A percentile compares a stretch with the other conserved stretches of the same genome.
Evolutionary conservation across 345 rosid genomes (phyloP).

Genomic region (Euclidium syriacum): DNA sequence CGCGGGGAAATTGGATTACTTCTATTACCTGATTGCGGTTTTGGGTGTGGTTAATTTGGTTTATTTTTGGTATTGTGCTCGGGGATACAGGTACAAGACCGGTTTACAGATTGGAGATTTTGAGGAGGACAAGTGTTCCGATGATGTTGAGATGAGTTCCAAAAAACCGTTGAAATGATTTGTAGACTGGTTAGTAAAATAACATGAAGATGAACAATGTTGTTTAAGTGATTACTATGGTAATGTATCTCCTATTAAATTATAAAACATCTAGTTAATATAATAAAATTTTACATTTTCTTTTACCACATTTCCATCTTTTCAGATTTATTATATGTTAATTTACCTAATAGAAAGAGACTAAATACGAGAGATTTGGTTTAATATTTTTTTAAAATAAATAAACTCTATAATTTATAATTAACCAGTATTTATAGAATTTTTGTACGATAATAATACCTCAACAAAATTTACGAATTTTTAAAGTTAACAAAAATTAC

Average conservation of each 20-base stretch:
- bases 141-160: conserved; percentile 32
- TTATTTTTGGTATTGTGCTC: conserved; percentile 62
- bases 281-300: neutral
- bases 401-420: too few relatives aligned
- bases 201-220: neutral
- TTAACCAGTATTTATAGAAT: too few relatives aligned
- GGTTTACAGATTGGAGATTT: conserved; percentile 42
- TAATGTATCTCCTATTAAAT: conserved; percentile 3
- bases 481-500: too few relatives aligned
- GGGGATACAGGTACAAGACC: conserved; percentile 58
- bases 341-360: too few relatives aligned
- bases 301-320: too few relatives aligned
- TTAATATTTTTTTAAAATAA: too few relatives aligned
- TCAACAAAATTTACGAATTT: too few relatives aligned
- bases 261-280: neutral
- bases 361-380: too few relatives aligned
- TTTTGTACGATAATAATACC: too few relatives aligned
- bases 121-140: conserved; percentile 19
- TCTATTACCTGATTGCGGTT: conserved; percentile 68
- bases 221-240: neutral
- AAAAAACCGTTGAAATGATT: conserved; percentile 11
- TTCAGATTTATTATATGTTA: too few relatives aligned
- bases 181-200: neutral
- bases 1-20: conserved; percentile 74
- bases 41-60: conserved; percentile 58